Conservation (phyloP, 208 protist genomes). For the Endotrypanum monterogeii region DNA sequence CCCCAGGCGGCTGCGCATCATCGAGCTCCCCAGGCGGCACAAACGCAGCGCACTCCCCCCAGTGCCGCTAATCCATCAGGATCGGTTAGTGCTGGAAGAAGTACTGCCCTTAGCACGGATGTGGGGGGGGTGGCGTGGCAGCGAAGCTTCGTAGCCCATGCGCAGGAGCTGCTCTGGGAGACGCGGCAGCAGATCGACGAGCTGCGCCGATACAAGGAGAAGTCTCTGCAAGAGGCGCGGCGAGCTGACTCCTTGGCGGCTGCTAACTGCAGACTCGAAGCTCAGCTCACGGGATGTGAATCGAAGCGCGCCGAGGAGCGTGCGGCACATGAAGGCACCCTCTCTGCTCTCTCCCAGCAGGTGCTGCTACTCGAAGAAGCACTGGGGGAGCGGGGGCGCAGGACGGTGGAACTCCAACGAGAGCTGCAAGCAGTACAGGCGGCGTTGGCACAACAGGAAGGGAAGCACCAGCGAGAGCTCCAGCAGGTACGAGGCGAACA, state of each 20-base stretch:
- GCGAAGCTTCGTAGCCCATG: constrained; percentile 11
- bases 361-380: constrained; percentile 22
- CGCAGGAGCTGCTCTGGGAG: constrained; percentile 20
- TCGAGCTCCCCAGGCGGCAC: neutral
- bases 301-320: neutral
- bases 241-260: constrained; percentile 11
- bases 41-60: neutral
- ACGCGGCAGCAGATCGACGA: constrained; percentile 25
- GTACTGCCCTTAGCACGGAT: neutral
- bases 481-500: neutral
- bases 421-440: neutral
- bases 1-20: neutral
- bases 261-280: constrained; percentile 2
- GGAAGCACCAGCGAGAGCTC: neutral
- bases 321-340: neutral
- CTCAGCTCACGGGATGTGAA: constrained; percentile 3
- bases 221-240: constrained; percentile 6
- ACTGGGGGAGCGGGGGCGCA: constrained; percentile 9
- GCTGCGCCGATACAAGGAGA: constrained; percentile 10
- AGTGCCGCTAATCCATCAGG: neutral
- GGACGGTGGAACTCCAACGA: constrained; percentile 2
- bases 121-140: constrained; percentile 17
- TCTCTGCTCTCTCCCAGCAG: constrained; percentile 13
- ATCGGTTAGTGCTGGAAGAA: neutral
- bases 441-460: neutral